Percentiles rank a stretch among this genome's conserved stretches.
Evolutionary conservation across 345 rosid species (phyloP).

Genomic region (Moringa oleifera): DNA sequence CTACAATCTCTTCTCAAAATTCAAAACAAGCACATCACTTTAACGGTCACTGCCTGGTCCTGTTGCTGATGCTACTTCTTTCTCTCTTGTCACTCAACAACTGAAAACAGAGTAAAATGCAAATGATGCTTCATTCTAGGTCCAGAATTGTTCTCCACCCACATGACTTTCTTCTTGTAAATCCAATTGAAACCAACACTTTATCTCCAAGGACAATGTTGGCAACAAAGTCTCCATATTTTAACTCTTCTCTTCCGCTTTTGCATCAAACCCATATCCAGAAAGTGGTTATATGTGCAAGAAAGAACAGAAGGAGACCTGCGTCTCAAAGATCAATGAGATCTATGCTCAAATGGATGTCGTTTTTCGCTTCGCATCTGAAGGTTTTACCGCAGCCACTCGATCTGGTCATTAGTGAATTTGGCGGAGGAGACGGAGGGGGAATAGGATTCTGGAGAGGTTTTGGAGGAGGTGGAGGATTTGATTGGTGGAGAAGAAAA

Average conservation of each 20-base stretch:
- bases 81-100: not conserved
- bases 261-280: conserved; percentile 19
- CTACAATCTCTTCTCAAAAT: no score
- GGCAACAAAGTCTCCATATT: conserved; percentile 11
- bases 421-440: conserved; percentile 28
- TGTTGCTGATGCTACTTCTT: no score
- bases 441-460: conserved; percentile 27
- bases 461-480: conserved; percentile 32
- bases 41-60: not conserved
- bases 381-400: conserved; percentile 42
- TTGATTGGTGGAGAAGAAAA: conserved; percentile 37
- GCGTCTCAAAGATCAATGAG: conserved; percentile 22
- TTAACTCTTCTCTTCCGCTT: conserved; percentile 5
- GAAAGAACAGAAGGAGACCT: conserved; percentile 30
- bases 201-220: conserved; percentile 2
- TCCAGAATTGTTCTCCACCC: conserved; percentile 17
- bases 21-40: not conserved
- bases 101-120: conserved; percentile 8
- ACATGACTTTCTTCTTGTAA: not conserved
- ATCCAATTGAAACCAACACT: conserved; percentile 6
- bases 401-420: conserved; percentile 25
- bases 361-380: conserved; percentile 33
- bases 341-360: conserved; percentile 27
- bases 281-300: conserved; percentile 26
- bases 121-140: conserved; percentile 5